A percentile compares a stretch with the other conserved stretches of the same genome.
These are phyloP conservation scores for Isatis lusitanica DNA, from an alignment of 441 rosid genomes.

Conservation along the genomic window DNA sequence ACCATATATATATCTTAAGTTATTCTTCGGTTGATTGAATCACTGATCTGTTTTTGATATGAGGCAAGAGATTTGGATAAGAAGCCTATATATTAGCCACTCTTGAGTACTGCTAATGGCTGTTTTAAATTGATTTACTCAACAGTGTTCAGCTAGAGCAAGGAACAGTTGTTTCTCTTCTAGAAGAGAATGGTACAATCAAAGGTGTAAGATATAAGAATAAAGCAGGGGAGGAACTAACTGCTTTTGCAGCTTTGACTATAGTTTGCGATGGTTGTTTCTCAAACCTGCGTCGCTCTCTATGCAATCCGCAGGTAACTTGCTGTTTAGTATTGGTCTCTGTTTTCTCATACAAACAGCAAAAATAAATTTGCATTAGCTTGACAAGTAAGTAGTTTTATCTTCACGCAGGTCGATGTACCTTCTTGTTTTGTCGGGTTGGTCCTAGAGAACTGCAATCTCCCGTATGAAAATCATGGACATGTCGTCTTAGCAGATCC, in stretches of 20 bases:
- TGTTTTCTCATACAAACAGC: background rate
- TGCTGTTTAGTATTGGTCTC: slow-evolving; percentile 6
- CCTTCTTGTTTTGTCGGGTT: slow-evolving; percentile 88
- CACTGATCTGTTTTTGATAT: background rate
- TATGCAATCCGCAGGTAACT: slow-evolving; percentile 72
- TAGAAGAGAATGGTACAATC: slow-evolving; percentile 66
- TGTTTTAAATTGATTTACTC: slow-evolving; percentile 14
- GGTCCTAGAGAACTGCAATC: slow-evolving; percentile 73
- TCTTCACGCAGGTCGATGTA: slow-evolving; percentile 83
- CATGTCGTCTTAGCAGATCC: slow-evolving; percentile 81
- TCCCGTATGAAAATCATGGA: slow-evolving; percentile 72
- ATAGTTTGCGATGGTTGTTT: slow-evolving; percentile 88
- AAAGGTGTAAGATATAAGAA: slow-evolving; percentile 79
- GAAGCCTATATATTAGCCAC: background rate
- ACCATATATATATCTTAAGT: background rate
- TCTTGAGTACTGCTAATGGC: slow-evolving; percentile 14
- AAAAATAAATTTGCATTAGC: background rate
- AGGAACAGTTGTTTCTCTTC: slow-evolving; percentile 83
- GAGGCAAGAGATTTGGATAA: background rate
- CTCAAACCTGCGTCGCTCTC: slow-evolving; percentile 81
- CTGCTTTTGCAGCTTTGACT: slow-evolving; percentile 64
- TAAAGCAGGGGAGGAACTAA: slow-evolving; percentile 54
- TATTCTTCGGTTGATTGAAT: background rate
- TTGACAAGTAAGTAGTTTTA: background rate
- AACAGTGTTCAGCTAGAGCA: slow-evolving; percentile 70